Percentiles rank a stretch among this genome's conserved stretches.
Conservation (phyloP, 2,329 filamentous ascomycete species). For the Xylariaceae sp. region DNA sequence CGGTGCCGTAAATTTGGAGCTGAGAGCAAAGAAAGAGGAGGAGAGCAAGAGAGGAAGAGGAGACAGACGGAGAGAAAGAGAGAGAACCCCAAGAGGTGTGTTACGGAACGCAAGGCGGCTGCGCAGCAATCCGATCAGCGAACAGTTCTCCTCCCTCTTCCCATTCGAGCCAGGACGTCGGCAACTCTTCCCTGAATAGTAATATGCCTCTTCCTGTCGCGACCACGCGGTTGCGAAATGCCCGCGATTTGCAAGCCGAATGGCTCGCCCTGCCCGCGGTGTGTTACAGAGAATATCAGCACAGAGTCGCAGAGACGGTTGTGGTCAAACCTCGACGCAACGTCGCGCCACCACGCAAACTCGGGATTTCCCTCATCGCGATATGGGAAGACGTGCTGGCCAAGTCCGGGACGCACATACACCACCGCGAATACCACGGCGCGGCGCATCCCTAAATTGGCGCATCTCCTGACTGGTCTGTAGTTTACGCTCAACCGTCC, state of each 20-base stretch:
- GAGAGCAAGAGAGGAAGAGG: background rate
- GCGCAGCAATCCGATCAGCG: conserved; percentile 29
- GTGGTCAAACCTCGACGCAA: conserved; percentile 23
- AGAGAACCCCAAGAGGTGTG: conserved; percentile 24
- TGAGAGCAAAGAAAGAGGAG: background rate
- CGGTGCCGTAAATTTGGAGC: too few relatives aligned
- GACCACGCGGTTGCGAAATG: conserved; percentile 24
- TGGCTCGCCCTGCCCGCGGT: conserved; percentile 7
- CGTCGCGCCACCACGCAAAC: conserved; percentile 13
- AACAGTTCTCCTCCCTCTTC: conserved; percentile 26
- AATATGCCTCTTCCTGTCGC: conserved; percentile 22
- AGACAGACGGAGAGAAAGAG: background rate
- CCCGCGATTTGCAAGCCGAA: conserved; percentile 21
- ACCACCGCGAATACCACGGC: conserved; percentile 1
- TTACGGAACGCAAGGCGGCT: conserved; percentile 31
- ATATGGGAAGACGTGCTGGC: conserved; percentile 17
- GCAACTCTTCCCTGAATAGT: conserved; percentile 28
- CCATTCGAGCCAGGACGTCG: conserved; percentile 25
- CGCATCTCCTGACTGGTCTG: conserved; percentile 1
- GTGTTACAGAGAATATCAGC: conserved; percentile 25
- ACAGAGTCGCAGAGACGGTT: conserved; percentile 22
- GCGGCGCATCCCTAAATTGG: conserved; percentile 8
- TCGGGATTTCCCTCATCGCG: conserved; percentile 7
- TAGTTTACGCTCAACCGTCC: too few relatives aligned
- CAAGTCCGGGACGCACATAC: too few relatives aligned